Evolutionary conservation across 805 yeast genomes (phyloP).

Genomic region (Yamadazyma endophytica): DNA sequence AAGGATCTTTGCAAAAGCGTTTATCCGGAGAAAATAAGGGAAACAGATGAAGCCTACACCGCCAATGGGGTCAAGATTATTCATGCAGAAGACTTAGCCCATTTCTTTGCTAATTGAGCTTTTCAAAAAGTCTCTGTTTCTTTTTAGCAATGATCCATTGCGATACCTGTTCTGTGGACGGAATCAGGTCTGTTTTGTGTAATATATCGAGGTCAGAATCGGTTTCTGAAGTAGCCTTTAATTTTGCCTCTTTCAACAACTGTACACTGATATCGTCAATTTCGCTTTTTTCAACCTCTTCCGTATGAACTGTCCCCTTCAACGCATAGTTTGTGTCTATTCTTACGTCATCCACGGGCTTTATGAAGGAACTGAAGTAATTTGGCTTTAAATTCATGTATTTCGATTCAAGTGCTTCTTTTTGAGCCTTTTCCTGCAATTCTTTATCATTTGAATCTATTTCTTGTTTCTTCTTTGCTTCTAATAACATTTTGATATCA

Average conservation of each 20-base stretch:
- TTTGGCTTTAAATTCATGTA: too few relatives aligned
- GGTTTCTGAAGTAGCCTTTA: slow-evolving; percentile 1
- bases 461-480: slow-evolving; percentile 19
- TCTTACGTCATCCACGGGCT: too few relatives aligned
- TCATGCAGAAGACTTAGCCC: slow-evolving; percentile 6
- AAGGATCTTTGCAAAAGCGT: slow-evolving; percentile 56
- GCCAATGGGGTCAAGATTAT: slow-evolving; percentile 30
- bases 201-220: not conserved
- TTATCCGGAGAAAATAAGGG: slow-evolving; percentile 33
- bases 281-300: too few relatives aligned
- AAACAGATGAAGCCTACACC: slow-evolving; percentile 30
- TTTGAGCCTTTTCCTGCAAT: slow-evolving; percentile 1
- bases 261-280: too few relatives aligned
- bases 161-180: slow-evolving; percentile 39
- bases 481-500: slow-evolving; percentile 47
- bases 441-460: not conserved
- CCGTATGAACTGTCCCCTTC: too few relatives aligned
- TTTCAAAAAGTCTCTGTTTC: slow-evolving; percentile 38
- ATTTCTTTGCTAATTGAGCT: slow-evolving; percentile 18
- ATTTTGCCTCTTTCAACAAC: slow-evolving; percentile 1
- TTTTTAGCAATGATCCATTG: slow-evolving; percentile 42
- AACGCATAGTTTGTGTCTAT: too few relatives aligned
- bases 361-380: too few relatives aligned
- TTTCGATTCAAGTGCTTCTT: too few relatives aligned
- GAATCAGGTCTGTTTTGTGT: slow-evolving; percentile 11